phyloP scores from a whole-genome alignment of 2,329 filamentous ascomycete genomes.

The Exophiala sp. region DNA sequence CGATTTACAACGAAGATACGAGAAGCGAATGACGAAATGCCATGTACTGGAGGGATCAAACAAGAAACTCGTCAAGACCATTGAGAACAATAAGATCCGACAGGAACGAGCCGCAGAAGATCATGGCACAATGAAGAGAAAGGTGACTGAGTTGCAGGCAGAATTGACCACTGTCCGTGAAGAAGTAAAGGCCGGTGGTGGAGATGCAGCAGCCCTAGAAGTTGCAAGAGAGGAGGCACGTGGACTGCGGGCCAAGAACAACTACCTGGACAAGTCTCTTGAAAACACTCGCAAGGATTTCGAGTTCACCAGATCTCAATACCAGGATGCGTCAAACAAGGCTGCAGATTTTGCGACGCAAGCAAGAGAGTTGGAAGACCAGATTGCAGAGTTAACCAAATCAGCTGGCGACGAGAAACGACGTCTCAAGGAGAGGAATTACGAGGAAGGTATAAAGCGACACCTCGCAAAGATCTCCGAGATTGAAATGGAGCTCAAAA shows the following conservation, averaged over 20 bases:
- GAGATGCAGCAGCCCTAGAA: slow-evolving; percentile 40
- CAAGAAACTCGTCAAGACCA: slow-evolving; percentile 22
- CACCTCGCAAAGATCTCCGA: slow-evolving; percentile 39
- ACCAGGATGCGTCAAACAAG: slow-evolving; percentile 44
- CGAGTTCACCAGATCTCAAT: slow-evolving; percentile 46
- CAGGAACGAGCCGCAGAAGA: slow-evolving; percentile 38
- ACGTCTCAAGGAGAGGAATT: slow-evolving; percentile 39
- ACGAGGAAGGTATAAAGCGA: slow-evolving; percentile 32
- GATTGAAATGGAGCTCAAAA: slow-evolving; percentile 36
- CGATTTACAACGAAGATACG: slow-evolving; percentile 44
- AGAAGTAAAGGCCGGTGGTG: slow-evolving; percentile 36
- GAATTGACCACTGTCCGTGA: slow-evolving; percentile 41
- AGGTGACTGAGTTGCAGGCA: slow-evolving; percentile 35
- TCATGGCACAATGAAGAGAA: slow-evolving; percentile 40
- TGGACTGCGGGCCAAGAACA: slow-evolving; percentile 26
- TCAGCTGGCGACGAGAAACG: slow-evolving; percentile 37
- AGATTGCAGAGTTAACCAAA: slow-evolving; percentile 37
- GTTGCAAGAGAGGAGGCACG: slow-evolving; percentile 37
- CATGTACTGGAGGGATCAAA: slow-evolving; percentile 38
- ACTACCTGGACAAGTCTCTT: slow-evolving; percentile 36
- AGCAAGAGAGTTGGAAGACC: slow-evolving; percentile 35
- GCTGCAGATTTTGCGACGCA: slow-evolving; percentile 42
- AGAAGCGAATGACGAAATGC: slow-evolving; percentile 37
- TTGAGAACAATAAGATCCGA: slow-evolving; percentile 33
- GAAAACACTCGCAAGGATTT: slow-evolving; percentile 43